phyloP scores from a whole-genome alignment of 306 rosid species.

The Carpinus fangiana region DNA sequence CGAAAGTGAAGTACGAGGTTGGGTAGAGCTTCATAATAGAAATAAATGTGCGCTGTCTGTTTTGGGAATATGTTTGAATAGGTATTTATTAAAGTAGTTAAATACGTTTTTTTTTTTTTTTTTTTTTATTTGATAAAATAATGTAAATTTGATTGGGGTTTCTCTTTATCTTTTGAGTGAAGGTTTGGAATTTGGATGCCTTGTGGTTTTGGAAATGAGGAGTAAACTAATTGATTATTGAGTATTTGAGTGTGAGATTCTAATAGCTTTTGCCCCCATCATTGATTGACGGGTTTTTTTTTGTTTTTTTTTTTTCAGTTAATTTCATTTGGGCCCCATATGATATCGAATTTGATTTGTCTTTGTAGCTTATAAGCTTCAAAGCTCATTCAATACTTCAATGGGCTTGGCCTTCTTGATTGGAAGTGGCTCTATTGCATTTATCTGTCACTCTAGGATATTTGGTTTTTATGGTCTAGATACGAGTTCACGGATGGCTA shows the following conservation, averaged over 20 bases:
- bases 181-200: neutral
- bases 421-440: neutral
- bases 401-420: neutral
- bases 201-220: neutral
- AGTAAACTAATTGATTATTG: neutral
- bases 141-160: neutral
- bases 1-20: neutral
- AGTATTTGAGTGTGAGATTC: neutral
- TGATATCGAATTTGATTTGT: neutral
- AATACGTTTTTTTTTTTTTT: neutral
- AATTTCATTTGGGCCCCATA: neutral
- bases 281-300: neutral
- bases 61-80: conserved; percentile 4
- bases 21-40: conserved; percentile 13
- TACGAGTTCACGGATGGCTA: neutral
- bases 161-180: neutral
- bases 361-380: neutral
- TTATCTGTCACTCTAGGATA: neutral
- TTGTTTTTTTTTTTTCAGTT: neutral
- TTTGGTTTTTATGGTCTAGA: neutral
- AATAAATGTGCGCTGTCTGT: conserved; percentile 17
- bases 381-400: neutral
- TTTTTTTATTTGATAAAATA: neutral
- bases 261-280: neutral
- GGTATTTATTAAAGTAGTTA: neutral